Evolutionary conservation across 2,329 filamentous ascomycete species (phyloP).

Genomic region (Sporothrix dimorphospora): DNA sequence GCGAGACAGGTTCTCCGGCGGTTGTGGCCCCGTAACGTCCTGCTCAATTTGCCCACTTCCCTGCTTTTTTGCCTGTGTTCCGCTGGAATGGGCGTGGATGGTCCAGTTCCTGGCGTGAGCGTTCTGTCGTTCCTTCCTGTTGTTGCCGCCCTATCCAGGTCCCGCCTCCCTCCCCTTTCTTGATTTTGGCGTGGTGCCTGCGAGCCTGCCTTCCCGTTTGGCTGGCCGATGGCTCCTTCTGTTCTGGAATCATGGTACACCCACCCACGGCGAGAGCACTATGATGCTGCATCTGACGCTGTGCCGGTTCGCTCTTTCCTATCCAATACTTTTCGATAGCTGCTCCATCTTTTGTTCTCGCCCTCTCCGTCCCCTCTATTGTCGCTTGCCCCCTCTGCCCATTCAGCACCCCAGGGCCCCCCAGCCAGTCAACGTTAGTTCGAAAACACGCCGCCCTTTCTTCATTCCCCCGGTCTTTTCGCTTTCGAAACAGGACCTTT

Average conservation of each 20-base stretch:
- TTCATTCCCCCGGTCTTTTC: slow-evolving; percentile 12
- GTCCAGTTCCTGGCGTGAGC: slow-evolving; percentile 8
- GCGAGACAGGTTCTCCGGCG: neutral
- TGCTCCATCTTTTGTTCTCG: neutral
- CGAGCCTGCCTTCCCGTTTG: neutral
- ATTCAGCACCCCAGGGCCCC: neutral
- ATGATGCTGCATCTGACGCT: neutral
- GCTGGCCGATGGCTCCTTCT: neutral
- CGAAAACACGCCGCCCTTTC: neutral
- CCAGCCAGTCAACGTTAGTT: neutral
- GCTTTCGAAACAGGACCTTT: neutral
- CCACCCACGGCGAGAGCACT: neutral
- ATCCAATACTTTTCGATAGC: neutral
- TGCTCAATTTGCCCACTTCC: slow-evolving; percentile 15
- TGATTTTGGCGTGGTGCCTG: neutral
- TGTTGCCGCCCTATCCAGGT: neutral
- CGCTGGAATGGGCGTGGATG: slow-evolving; percentile 9
- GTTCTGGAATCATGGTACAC: slow-evolving; percentile 16
- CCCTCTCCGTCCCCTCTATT: neutral
- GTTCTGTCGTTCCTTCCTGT: neutral
- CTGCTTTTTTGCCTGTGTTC: slow-evolving; percentile 9
- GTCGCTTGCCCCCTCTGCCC: neutral
- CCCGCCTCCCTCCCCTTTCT: neutral
- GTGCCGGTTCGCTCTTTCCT: neutral
- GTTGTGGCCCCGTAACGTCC: neutral